Percentiles rank a stretch among this genome's conserved stretches.
Evolutionary conservation across 1,284 basidiomycete species (phyloP).

Genomic region (Apiotrichum veenhuisii): DNA sequence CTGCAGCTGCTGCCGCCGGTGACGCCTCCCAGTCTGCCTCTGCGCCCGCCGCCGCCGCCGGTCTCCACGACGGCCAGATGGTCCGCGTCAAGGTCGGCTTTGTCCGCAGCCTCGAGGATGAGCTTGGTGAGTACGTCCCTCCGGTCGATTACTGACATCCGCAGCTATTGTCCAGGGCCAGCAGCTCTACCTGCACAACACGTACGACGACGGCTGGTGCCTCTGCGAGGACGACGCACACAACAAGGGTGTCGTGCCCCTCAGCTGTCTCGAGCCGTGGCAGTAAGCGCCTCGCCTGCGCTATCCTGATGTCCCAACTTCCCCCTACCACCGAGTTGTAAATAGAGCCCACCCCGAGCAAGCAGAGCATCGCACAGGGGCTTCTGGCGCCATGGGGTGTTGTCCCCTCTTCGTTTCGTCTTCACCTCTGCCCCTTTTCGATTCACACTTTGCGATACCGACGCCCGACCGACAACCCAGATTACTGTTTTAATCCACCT

Average conservation of each 20-base stretch:
- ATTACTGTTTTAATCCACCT: too few relatives aligned
- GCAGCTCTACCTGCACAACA: slow-evolving; percentile 46
- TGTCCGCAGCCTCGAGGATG: slow-evolving; percentile 46
- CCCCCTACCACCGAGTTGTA: too few relatives aligned
- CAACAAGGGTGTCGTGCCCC: slow-evolving; percentile 46
- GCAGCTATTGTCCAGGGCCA: slow-evolving; percentile 47
- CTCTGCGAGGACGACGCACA: slow-evolving; percentile 45
- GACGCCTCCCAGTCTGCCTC: slow-evolving; percentile 2
- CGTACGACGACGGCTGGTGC: slow-evolving; percentile 50
- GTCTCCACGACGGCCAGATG: slow-evolving; percentile 41
- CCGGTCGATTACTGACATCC: slow-evolving; percentile 9
- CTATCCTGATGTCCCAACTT: too few relatives aligned
- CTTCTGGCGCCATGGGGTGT: too few relatives aligned
- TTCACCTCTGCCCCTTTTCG: too few relatives aligned
- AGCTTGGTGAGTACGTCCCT: slow-evolving; percentile 38
- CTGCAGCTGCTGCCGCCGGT: slow-evolving; percentile 7
- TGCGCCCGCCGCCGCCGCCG: slow-evolving; percentile 11
- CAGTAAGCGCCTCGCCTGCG: too few relatives aligned
- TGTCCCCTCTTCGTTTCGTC: too few relatives aligned
- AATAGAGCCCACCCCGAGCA: too few relatives aligned
- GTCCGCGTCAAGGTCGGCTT: slow-evolving; percentile 47
- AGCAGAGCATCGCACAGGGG: too few relatives aligned
- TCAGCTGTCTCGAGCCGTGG: slow-evolving; percentile 46
- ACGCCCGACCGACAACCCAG: too few relatives aligned
- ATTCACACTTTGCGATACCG: too few relatives aligned